Evolutionary conservation across 1,284 basidiomycete genomes (phyloP).

Genomic region (Melampsora abietis-canadensis): DNA sequence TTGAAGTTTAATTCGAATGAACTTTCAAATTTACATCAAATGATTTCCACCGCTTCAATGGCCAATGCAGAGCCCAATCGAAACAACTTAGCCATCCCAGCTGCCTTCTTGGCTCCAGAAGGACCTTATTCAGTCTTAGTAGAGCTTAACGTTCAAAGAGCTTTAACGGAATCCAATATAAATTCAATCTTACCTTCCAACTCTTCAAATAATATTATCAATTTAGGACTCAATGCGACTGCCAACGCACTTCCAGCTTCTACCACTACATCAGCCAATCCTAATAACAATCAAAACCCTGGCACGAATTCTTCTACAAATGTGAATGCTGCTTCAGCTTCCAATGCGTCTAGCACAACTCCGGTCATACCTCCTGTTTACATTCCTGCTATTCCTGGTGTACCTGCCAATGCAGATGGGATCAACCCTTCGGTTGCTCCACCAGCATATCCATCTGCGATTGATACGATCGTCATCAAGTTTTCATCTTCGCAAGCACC

Average conservation of each 20-base stretch:
- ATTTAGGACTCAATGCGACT: not conserved
- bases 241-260: not conserved
- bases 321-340: not conserved
- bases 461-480: constrained; percentile 27
- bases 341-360: not conserved
- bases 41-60: no score
- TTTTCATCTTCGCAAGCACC: constrained; percentile 27
- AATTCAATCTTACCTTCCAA: not conserved
- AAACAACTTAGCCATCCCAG: no score
- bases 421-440: constrained; percentile 16
- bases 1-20: no score
- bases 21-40: no score
- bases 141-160: not conserved
- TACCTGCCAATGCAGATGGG: not conserved
- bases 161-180: not conserved
- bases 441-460: constrained; percentile 32
- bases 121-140: not conserved
- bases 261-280: not conserved
- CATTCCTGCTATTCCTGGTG: not conserved
- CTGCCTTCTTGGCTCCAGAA: constrained; percentile 2
- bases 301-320: not conserved
- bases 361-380: constrained; percentile 2
- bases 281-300: not conserved
- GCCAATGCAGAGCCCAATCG: no score
- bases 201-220: not conserved